Evolutionary conservation across 805 yeast genomes (phyloP), one percentile per base, ranked within the genome.

Genomic region (Grigorovia jiainica): DNA sequence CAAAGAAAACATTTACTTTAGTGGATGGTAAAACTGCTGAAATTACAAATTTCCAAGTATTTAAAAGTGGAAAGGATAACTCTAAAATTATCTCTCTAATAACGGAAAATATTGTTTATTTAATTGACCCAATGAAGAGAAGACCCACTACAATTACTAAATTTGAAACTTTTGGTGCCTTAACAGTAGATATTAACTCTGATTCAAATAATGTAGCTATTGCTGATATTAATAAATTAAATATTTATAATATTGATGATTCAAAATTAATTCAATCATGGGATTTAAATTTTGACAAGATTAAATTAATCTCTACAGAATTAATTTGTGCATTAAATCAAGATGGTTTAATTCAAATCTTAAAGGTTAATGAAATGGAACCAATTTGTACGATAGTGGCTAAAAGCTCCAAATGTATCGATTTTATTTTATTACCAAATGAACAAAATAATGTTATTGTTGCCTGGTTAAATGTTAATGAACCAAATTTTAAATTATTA

Each of bases 91-190:
- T 70, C 10, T 46, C 64, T 40, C 58, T 60, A 10, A 46, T 54
- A 13, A 52, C 63, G 4, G 54, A 54, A 38, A 39, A 52, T 54
- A 70, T 78, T 8, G 79, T 80, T 9, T 79, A 78, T 55, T 67
- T 81, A 43, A 74, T 81, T 54, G 86, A 81, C 58, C 85, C 85
- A 34, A 50, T 55, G n/a, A 57, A 60, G 40, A 61, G 61, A 44
- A 57, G 60, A 42, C 65, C 65, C 13, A 43, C 48, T 3, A 55
- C 59, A 0, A 41, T 52, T 17, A 49, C 55, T 5, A 50, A 46
- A 31, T 45, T 57, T 20, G 54, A 52, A 7, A 30, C 49, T n/a
- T 38, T 36, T 29, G 52, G 50, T 25, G 48, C 56, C 29, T 36
- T 46, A n/a, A 35, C 43, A 7, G 46, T 51, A 38, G 40, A 48